Evolutionary conservation across 352 stramenopile genomes (phyloP).

Genomic region (Pythium dissimile): DNA sequence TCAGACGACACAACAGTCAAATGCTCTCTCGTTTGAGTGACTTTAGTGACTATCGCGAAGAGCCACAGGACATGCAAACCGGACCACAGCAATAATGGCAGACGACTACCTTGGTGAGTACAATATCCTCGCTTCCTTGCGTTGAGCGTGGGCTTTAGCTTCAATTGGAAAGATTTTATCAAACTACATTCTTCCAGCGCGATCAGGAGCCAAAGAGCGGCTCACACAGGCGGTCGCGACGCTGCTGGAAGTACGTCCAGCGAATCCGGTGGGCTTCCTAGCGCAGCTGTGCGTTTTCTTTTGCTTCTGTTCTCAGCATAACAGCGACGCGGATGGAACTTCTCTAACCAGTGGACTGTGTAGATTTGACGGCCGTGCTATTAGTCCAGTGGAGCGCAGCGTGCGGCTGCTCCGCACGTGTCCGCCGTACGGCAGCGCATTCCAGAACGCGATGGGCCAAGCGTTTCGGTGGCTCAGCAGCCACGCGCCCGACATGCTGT

Average conservation of each 20-base stretch:
- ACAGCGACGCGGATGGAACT: neutral
- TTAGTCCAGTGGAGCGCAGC: neutral
- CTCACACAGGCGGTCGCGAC: conserved; percentile 7
- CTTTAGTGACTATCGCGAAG: conserved; percentile 1
- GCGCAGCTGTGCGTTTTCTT: conserved; percentile 18
- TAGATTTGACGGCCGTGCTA: conserved; percentile 6
- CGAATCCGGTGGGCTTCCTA: conserved; percentile 14
- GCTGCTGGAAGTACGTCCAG: conserved; percentile 10
- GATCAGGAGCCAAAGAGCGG: conserved; percentile 14
- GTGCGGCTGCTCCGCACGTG: conserved; percentile 4
- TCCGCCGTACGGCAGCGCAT: neutral
- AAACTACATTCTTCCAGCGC: neutral
- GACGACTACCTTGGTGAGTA: conserved; percentile 15
- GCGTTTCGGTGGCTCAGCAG: conserved; percentile 4
- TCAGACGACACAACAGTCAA: neutral
- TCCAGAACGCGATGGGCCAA: neutral
- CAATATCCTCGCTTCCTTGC: neutral
- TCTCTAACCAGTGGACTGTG: too few species aligned
- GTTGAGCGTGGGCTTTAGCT: neutral
- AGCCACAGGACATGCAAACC: neutral
- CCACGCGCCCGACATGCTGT: neutral
- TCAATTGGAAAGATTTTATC: neutral
- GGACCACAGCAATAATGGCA: conserved; percentile 5
- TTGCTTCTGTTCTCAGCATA: neutral
- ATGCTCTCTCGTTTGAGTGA: neutral